phyloP scores from a whole-genome alignment of 805 yeast genomes.

The Candida qinlingensis region DNA sequence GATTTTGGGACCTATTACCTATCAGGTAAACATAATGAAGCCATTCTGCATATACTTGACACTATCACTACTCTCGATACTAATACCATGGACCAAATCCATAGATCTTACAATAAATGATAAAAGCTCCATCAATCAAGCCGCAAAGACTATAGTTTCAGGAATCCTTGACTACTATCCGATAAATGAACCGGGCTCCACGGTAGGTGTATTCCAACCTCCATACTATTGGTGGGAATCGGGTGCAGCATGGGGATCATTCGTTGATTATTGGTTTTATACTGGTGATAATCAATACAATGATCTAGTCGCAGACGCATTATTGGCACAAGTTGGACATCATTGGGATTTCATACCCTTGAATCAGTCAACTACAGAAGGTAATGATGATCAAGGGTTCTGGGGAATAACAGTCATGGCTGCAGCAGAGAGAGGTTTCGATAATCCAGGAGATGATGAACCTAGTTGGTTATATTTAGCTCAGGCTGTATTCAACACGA shows the following conservation, averaged over 20 bases:
- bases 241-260: constrained; percentile 89
- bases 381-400: constrained; percentile 96
- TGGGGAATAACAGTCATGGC: constrained; percentile 94
- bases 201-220: constrained; percentile 77
- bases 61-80: neutral
- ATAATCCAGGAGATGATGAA: constrained; percentile 50
- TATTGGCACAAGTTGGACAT: constrained; percentile 69
- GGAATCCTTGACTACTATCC: constrained; percentile 83
- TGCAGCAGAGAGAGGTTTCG: constrained; percentile 86
- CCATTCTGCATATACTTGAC: too few relatives aligned
- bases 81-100: neutral
- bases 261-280: constrained; percentile 72
- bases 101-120: constrained; percentile 2
- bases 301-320: constrained; percentile 50
- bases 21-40: too few relatives aligned
- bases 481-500: constrained; percentile 86
- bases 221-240: constrained; percentile 99
- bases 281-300: constrained; percentile 68
- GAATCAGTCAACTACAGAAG: constrained; percentile 88
- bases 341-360: constrained; percentile 77
- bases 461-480: constrained; percentile 82
- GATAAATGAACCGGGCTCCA: constrained; percentile 63
- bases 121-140: constrained; percentile 32
- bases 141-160: constrained; percentile 52
- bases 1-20: too few relatives aligned